These are phyloP conservation scores for barrel medic (Medicago truncatula) DNA, from an alignment of 306 rosid species.

Conservation along the genomic window MtrunA17r5.0-ANR NC_053044.1:18750001-18750500, in stretches of 20 bases:
- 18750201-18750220: conserved; percentile 34
- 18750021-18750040: conserved; percentile 35
- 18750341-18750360: too few species aligned
- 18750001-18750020: conserved; percentile 30
- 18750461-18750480: too few species aligned
- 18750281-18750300: not conserved
- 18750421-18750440: too few species aligned
- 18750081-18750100: conserved; percentile 36
- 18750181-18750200: conserved; percentile 40
- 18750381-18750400: too few species aligned
- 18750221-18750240: conserved; percentile 38
- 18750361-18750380: too few species aligned
- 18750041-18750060: conserved; percentile 28
- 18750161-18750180: conserved; percentile 22
- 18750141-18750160: conserved; percentile 38
- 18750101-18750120: conserved; percentile 42
- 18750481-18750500: not conserved
- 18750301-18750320: too few species aligned
- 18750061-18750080: not conserved
- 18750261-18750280: conserved; percentile 18
- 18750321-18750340: too few species aligned
- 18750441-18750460: too few species aligned
- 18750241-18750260: conserved; percentile 27
- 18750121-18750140: conserved; percentile 42
- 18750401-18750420: too few species aligned